Evolutionary conservation across 2,329 filamentous ascomycete genomes (phyloP).

Genomic region (Paecilomyces variotii): DNA sequence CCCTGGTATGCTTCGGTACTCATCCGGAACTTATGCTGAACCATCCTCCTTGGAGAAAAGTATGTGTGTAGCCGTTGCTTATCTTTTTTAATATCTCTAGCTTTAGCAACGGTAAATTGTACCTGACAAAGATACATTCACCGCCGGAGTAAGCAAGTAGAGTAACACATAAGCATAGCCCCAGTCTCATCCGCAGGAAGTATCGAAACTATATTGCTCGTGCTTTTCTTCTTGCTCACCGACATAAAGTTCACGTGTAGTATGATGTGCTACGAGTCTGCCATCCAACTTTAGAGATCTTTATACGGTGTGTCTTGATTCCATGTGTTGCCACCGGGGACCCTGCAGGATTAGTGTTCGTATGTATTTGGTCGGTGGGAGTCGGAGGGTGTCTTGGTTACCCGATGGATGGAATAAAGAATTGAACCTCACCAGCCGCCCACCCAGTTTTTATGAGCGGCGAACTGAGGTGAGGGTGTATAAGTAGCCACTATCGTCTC

Average conservation of each 20-base stretch:
- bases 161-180: background rate
- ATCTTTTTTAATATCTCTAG: background rate
- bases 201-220: background rate
- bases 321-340: background rate
- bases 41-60: background rate
- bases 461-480: slow-evolving; percentile 2
- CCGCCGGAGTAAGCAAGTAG: background rate
- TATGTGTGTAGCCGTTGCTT: background rate
- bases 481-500: slow-evolving; percentile 1
- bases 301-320: background rate
- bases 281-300: background rate
- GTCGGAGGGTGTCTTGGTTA: background rate
- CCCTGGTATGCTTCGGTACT: background rate
- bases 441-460: background rate
- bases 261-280: background rate
- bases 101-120: background rate
- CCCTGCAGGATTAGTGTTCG: background rate
- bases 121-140: background rate
- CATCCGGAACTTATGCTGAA: background rate
- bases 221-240: background rate
- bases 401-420: background rate
- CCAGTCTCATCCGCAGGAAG: background rate
- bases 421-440: background rate
- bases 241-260: background rate
- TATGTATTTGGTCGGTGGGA: background rate